These are phyloP conservation scores for Xylariaceae sp. DNA, from an alignment of 2,329 filamentous ascomycete genomes.

Conservation along the genomic window DNA sequence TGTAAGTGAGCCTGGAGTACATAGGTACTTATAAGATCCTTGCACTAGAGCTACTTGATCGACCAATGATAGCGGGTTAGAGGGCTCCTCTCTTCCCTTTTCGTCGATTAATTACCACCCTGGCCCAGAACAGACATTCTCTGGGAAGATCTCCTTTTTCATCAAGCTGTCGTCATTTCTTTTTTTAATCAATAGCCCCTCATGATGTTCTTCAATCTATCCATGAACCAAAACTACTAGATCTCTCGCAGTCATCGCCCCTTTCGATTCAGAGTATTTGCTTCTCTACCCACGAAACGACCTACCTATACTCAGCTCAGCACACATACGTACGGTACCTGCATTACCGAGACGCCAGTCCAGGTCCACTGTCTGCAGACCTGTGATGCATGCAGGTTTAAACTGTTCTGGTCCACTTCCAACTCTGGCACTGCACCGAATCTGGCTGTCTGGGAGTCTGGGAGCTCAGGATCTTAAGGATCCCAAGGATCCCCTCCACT, in stretches of 20 bases:
- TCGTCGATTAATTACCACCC: constrained; percentile 19
- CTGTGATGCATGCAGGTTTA: constrained; percentile 12
- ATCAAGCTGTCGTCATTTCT: constrained; percentile 26
- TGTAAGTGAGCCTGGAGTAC: not conserved
- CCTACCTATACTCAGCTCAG: too few relatives aligned
- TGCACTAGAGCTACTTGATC: not conserved
- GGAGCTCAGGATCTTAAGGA: too few relatives aligned
- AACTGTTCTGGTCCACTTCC: constrained; percentile 10
- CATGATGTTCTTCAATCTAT: constrained; percentile 2
- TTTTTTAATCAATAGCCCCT: constrained; percentile 1
- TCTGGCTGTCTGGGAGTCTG: too few relatives aligned
- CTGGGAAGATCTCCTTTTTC: constrained; percentile 15
- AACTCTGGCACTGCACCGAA: constrained; percentile 11
- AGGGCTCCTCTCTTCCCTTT: constrained; percentile 21
- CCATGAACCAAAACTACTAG: not conserved
- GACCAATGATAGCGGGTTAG: constrained; percentile 14
- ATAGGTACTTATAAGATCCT: not conserved
- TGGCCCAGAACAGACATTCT: not conserved
- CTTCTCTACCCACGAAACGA: too few relatives aligned
- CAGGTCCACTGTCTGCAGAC: too few relatives aligned
- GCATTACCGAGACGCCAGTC: not conserved
- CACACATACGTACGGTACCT: not conserved
- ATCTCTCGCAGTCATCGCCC: not conserved
- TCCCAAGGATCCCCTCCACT: constrained; percentile 5
- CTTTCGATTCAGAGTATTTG: too few relatives aligned